These are phyloP conservation scores for Pseudogymnoascus sp. DNA, from an alignment of 2,329 filamentous ascomycete genomes.

Conservation along the genomic window DNA sequence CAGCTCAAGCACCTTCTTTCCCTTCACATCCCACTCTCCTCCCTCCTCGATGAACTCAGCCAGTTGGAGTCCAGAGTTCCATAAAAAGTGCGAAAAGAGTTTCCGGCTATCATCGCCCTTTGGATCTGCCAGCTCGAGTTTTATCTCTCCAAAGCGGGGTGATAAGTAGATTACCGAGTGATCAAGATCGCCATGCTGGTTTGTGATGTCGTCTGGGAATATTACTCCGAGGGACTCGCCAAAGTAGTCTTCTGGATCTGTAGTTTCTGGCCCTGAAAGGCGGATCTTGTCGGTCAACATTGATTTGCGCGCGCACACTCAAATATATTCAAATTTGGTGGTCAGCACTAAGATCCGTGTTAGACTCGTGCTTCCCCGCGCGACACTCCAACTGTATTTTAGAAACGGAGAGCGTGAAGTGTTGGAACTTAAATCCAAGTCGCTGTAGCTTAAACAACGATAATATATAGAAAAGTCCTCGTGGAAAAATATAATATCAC, in stretches of 20 bases:
- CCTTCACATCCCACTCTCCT: slow-evolving; percentile 41
- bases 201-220: slow-evolving; percentile 60
- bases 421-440: background rate
- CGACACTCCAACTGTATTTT: background rate
- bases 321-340: background rate
- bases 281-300: slow-evolving; percentile 45
- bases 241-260: slow-evolving; percentile 53
- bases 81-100: slow-evolving; percentile 66
- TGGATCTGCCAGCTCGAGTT: slow-evolving; percentile 33
- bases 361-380: background rate
- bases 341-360: background rate
- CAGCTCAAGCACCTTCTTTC: slow-evolving; percentile 52
- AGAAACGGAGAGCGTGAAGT: background rate
- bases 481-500: background rate
- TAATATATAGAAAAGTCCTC: background rate
- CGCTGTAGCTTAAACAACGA: background rate
- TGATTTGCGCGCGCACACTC: background rate
- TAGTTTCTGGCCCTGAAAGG: slow-evolving; percentile 31
- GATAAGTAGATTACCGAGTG: slow-evolving; percentile 53
- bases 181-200: slow-evolving; percentile 53
- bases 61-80: slow-evolving; percentile 56
- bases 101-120: slow-evolving; percentile 45
- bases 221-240: slow-evolving; percentile 52
- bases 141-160: slow-evolving; percentile 29
- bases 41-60: slow-evolving; percentile 47